Conservation (phyloP, 2,329 filamentous ascomycete species). For the Zymoseptoria passerinii region DNA sequence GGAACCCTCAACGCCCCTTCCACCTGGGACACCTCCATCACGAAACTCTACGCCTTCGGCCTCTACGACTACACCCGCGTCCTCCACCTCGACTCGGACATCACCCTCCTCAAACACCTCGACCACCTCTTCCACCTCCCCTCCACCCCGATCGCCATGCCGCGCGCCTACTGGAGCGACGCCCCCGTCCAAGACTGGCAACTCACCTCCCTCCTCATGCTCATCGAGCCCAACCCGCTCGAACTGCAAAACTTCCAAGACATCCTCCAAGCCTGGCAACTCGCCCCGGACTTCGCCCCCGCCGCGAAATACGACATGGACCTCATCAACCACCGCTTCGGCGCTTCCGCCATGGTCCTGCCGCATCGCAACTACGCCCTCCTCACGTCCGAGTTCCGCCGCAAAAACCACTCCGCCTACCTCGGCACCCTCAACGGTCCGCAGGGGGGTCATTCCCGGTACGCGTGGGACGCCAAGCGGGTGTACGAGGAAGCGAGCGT, state of each 20-base stretch:
- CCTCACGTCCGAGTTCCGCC: slow-evolving; percentile 55
- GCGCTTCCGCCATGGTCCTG: slow-evolving; percentile 52
- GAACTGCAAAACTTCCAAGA: slow-evolving; percentile 42
- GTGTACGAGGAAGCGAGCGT: slow-evolving; percentile 54
- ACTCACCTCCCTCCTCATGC: slow-evolving; percentile 54
- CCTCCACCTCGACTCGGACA: slow-evolving; percentile 55
- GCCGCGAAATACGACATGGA: slow-evolving; percentile 26
- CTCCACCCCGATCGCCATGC: slow-evolving; percentile 51
- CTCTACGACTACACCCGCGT: slow-evolving; percentile 55
- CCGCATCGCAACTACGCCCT: slow-evolving; percentile 58
- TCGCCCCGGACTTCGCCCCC: slow-evolving; percentile 36
- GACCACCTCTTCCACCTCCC: slow-evolving; percentile 66
- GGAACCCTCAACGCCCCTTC: slow-evolving; percentile 29
- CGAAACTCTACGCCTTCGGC: slow-evolving; percentile 62
- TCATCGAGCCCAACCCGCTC: slow-evolving; percentile 49
- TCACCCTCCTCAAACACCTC: slow-evolving; percentile 53
- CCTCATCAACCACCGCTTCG: slow-evolving; percentile 55
- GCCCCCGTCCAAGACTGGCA: slow-evolving; percentile 35
- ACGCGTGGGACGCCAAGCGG: slow-evolving; percentile 50
- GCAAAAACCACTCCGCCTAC: slow-evolving; percentile 44
- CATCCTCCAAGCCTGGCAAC: slow-evolving; percentile 26
- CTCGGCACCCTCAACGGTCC: slow-evolving; percentile 41
- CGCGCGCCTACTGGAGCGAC: slow-evolving; percentile 62
- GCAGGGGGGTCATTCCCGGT: slow-evolving; percentile 36
- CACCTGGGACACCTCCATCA: slow-evolving; percentile 51